Evolutionary conservation across 495 filamentous ascomycete genomes (phyloP).

Genomic region (Apodospora peruviana): DNA sequence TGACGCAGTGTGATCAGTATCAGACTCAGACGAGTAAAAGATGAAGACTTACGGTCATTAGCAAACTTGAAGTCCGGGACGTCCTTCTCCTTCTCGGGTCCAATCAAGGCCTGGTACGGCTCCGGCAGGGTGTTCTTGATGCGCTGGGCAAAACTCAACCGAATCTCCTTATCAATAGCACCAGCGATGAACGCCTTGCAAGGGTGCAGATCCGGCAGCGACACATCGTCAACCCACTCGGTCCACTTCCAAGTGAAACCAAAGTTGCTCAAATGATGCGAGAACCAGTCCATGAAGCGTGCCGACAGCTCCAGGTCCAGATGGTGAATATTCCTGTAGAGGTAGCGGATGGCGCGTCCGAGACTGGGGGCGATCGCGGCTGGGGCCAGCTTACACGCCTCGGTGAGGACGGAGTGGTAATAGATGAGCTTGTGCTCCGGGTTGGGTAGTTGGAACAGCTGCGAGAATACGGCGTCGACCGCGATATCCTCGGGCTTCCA

Average conservation of each 20-base stretch:
- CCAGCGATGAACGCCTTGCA: slow-evolving; percentile 89
- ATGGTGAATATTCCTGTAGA: slow-evolving; percentile 72
- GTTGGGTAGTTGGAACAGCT: slow-evolving; percentile 79
- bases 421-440: slow-evolving; percentile 94
- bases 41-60: slow-evolving; percentile 57
- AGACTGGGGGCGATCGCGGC: slow-evolving; percentile 94
- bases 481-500: slow-evolving; percentile 99
- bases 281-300: slow-evolving; percentile 95
- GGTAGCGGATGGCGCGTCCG: slow-evolving; percentile 85
- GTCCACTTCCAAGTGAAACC: slow-evolving; percentile 99
- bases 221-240: slow-evolving; percentile 90
- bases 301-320: slow-evolving; percentile 84
- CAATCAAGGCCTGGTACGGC: slow-evolving; percentile 75
- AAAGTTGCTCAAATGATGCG: slow-evolving; percentile 97
- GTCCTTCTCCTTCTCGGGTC: slow-evolving; percentile 85
- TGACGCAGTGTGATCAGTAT: background rate
- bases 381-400: slow-evolving; percentile 90
- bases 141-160: slow-evolving; percentile 90
- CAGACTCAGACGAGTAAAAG: background rate
- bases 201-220: slow-evolving; percentile 69
- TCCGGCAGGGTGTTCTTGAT: slow-evolving; percentile 91
- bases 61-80: slow-evolving; percentile 90
- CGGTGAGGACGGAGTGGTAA: slow-evolving; percentile 90
- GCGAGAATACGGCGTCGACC: slow-evolving; percentile 94
- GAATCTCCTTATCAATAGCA: slow-evolving; percentile 92